Evolutionary conservation across 2,329 filamentous ascomycete genomes (phyloP).

Genomic region (Fusarium albidum): DNA sequence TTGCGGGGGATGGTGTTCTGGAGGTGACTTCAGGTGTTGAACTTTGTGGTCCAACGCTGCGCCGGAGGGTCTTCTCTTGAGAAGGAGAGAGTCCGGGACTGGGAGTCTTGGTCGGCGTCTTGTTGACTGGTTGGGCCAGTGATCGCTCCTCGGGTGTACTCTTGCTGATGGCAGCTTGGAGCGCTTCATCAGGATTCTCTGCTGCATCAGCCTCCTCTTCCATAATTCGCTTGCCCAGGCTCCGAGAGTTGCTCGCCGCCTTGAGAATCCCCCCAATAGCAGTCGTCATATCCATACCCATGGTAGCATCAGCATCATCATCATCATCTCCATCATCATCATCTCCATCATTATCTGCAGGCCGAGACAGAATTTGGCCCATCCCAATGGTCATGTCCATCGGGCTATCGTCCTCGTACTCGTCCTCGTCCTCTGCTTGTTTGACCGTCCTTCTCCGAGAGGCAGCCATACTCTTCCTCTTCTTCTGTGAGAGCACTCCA

Average conservation of each 20-base stretch:
- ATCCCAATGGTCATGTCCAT: slow-evolving; percentile 68
- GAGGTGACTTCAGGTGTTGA: slow-evolving; percentile 48
- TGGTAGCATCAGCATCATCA: slow-evolving; percentile 40
- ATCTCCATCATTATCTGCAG: slow-evolving; percentile 46
- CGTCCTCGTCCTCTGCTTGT: slow-evolving; percentile 43
- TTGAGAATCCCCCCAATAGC: slow-evolving; percentile 69
- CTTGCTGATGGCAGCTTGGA: slow-evolving; percentile 39
- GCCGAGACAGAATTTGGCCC: slow-evolving; percentile 59
- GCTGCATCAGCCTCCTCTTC: slow-evolving; percentile 64
- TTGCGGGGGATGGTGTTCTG: slow-evolving; percentile 39
- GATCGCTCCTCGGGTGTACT: slow-evolving; percentile 28
- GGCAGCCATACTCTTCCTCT: slow-evolving; percentile 35
- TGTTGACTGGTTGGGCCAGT: slow-evolving; percentile 43
- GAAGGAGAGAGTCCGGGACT: slow-evolving; percentile 66
- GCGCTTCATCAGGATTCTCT: slow-evolving; percentile 52
- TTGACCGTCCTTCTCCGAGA: slow-evolving; percentile 36
- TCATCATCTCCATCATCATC: slow-evolving; percentile 44
- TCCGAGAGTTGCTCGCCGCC: slow-evolving; percentile 40
- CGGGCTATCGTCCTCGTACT: slow-evolving; percentile 47
- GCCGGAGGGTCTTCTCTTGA: slow-evolving; percentile 57
- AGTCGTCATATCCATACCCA: slow-evolving; percentile 74
- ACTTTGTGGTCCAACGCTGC: slow-evolving; percentile 54
- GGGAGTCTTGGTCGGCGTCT: slow-evolving; percentile 45
- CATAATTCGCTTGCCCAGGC: slow-evolving; percentile 63
- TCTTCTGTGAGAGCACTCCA: slow-evolving; percentile 54